Evolutionary conservation across 805 yeast species (phyloP), one percentile per base, ranked within the genome.

Genomic region (Saccharomycopsis javanensis): DNA sequence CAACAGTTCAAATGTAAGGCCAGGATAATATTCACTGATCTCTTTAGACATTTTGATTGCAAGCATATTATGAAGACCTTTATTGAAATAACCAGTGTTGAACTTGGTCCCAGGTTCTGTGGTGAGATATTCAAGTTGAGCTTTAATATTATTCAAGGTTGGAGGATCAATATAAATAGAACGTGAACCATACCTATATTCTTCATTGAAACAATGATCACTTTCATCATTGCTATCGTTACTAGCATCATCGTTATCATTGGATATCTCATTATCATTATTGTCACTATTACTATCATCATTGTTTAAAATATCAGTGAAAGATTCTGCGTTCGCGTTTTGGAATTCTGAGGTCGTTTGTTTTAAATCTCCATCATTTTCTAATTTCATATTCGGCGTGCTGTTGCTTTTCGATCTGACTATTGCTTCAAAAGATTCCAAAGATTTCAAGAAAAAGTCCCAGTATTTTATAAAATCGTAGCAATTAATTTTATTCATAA

Each of bases 71-170:
- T 51, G 34, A 48, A 28, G 34, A 16, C 31, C 31, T 28, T 48
- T 48, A 15, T 48, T 48, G n/a, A 27, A 48, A 13, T 28, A 28
- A 27, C 28, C 35, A 48, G 20, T 53, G 27, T 38, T 27, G n/a
- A 48, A 42, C 11, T 42, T 42, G 25, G 48, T 42, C 15, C 31
- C 28, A 16, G 61, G 58, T 30, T 60, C 60, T 7, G 58, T 57
- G 11, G 59, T 60, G 18, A 60, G 51, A 33, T 56, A 60, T 11
- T 55, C 60, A 18, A 60, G 51, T 42, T 57, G 60, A 25, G 57
- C 58, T 31, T 35, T 57, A 15, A 60, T n/a, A 20, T 55, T 54
- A 27, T 57, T 57, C 55, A 60, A 55, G 28, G 60, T 46, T 10
- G 53, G 20, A 23, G 48, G 27, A 20, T 42, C 25, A 23, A 25